Percentiles rank a stretch among this genome's conserved stretches.
phyloP scores from a whole-genome alignment of 139 green algal species.

The Tetraselmis chui region DNA sequence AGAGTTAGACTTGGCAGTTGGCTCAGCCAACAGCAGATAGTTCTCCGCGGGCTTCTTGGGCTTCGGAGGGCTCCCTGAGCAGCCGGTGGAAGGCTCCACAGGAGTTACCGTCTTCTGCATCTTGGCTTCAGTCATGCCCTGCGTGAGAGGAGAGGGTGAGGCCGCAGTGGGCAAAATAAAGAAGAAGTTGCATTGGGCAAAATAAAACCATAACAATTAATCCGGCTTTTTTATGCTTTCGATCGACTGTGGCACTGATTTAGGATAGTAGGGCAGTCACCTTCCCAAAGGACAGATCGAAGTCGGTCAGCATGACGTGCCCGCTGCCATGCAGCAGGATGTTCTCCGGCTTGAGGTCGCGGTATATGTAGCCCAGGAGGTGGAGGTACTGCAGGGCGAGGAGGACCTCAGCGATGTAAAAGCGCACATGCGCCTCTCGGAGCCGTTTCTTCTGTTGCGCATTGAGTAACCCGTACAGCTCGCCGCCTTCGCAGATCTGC shows the following conservation, averaged over 20 bases:
- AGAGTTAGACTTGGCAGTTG: slow-evolving; percentile 78
- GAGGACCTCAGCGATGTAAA: slow-evolving; percentile 91
- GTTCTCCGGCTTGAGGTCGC: no score
- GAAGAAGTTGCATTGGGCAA: no score
- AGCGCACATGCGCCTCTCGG: slow-evolving; percentile 69
- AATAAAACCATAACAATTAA: no score
- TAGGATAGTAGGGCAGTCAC: slow-evolving; percentile 44
- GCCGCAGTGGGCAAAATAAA: no score
- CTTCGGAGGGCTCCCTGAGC: no score
- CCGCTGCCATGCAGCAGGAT: slow-evolving; percentile 82
- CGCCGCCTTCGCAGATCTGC: slow-evolving; percentile 65
- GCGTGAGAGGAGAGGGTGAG: no score
- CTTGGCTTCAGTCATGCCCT: no score
- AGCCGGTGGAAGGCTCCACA: no score
- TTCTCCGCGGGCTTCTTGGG: no score
- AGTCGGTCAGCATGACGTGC: slow-evolving; percentile 95
- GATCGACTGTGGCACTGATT: no score
- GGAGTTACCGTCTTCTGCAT: no score
- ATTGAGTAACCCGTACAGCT: slow-evolving; percentile 73
- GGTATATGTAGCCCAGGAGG: slow-evolving; percentile 90
- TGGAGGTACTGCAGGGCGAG: slow-evolving; percentile 98
- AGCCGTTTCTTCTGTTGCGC: slow-evolving; percentile 54
- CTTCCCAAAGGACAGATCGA: slow-evolving; percentile 85
- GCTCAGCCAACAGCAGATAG: slow-evolving; percentile 77
- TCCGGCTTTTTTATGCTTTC: no score